Conservation (phyloP, 2,329 filamentous ascomycete genomes). For the Phialocephala subalpina region DNA sequence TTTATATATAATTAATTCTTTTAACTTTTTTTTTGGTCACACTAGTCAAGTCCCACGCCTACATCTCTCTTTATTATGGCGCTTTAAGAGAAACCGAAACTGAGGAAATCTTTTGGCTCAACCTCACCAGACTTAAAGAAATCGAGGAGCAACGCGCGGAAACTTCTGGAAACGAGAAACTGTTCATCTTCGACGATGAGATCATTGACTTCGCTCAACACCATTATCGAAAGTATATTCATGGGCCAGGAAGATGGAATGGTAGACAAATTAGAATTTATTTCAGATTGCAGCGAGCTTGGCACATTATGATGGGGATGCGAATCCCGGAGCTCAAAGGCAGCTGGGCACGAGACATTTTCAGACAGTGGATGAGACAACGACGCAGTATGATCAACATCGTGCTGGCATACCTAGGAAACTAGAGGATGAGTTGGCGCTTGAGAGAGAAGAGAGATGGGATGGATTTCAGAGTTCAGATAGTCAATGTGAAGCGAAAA, state of each 20-base stretch:
- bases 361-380: not conserved
- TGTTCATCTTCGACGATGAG: slow-evolving; percentile 10
- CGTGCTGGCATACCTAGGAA: not conserved
- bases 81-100: slow-evolving; percentile 33
- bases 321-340: not conserved
- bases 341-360: not conserved
- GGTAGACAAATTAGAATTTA: slow-evolving; percentile 43
- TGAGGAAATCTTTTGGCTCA: slow-evolving; percentile 19
- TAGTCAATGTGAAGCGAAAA: not conserved
- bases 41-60: slow-evolving; percentile 36
- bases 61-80: slow-evolving; percentile 34
- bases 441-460: slow-evolving; percentile 1
- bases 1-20: too few relatives aligned
- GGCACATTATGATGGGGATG: slow-evolving; percentile 34
- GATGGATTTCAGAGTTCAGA: not conserved
- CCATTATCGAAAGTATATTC: slow-evolving; percentile 11
- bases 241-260: slow-evolving; percentile 34
- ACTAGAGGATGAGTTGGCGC: not conserved
- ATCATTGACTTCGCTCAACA: slow-evolving; percentile 14
- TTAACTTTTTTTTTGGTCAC: too few relatives aligned
- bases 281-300: slow-evolving; percentile 42
- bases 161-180: not conserved
- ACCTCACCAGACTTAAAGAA: slow-evolving; percentile 13
- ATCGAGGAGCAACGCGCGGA: slow-evolving; percentile 13
- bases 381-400: not conserved